Evolutionary conservation across 306 rosid species (phyloP).

Genomic region (apple (Malus domestica)): DNA sequence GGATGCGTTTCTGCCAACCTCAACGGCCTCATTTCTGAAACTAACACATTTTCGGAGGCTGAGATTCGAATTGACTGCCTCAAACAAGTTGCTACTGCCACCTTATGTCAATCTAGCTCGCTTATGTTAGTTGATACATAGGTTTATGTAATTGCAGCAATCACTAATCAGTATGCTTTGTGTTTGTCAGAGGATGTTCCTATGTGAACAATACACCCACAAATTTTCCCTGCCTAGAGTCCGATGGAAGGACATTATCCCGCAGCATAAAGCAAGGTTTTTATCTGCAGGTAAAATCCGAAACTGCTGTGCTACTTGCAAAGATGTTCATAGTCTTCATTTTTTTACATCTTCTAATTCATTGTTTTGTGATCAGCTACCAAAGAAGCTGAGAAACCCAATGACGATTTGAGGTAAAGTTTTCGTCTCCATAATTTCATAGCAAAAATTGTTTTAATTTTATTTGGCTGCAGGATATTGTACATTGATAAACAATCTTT

Average conservation of each 20-base stretch:
- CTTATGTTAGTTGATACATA: not conserved
- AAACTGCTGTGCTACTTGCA: not conserved
- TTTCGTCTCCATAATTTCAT: not conserved
- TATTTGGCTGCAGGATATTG: not conserved
- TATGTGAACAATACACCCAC: slow-evolving; percentile 59
- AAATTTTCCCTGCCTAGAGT: slow-evolving; percentile 46
- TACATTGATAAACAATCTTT: not conserved
- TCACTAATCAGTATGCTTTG: not conserved
- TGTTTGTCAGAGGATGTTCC: slow-evolving; percentile 49
- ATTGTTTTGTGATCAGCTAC: slow-evolving; percentile 10
- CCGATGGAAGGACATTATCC: slow-evolving; percentile 49
- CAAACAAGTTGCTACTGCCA: slow-evolving; percentile 45
- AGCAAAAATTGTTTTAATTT: not conserved
- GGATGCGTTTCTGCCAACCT: slow-evolving; percentile 71
- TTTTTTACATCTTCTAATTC: not conserved
- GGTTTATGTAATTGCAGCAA: not conserved
- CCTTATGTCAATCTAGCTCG: not conserved
- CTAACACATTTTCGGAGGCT: slow-evolving; percentile 48
- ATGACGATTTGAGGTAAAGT: slow-evolving; percentile 26
- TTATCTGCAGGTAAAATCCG: slow-evolving; percentile 35
- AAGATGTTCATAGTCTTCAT: not conserved
- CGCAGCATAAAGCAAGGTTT: slow-evolving; percentile 47
- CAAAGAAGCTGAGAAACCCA: slow-evolving; percentile 20
- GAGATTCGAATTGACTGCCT: slow-evolving; percentile 56
- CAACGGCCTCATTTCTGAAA: slow-evolving; percentile 48